A percentile compares a stretch with the other conserved stretches of the same genome.
Evolutionary conservation across 1,284 basidiomycete species (phyloP).

Genomic region (Afroboletus lepidellus): DNA sequence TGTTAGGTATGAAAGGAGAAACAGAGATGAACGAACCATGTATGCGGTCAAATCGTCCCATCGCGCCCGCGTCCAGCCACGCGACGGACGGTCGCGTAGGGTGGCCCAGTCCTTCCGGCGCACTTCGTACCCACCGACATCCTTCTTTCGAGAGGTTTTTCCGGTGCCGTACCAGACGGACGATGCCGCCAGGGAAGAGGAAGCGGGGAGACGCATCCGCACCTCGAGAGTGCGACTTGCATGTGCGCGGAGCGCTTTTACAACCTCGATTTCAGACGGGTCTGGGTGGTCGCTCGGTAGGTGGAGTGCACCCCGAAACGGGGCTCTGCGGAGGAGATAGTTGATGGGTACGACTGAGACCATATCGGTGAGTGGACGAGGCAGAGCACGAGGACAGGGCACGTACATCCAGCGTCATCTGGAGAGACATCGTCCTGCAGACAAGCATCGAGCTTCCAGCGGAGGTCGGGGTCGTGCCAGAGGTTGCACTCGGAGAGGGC

Average conservation of each 20-base stretch:
- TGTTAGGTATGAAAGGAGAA: too few species aligned
- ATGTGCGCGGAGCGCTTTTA: conserved; percentile 52
- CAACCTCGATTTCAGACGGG: conserved; percentile 47
- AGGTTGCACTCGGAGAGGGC: conserved; percentile 65
- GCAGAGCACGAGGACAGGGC: neutral
- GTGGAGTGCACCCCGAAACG: conserved; percentile 28
- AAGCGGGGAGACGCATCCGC: conserved; percentile 54
- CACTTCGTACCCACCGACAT: conserved; percentile 55
- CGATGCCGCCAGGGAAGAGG: conserved; percentile 40
- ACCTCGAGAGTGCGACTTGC: conserved; percentile 50
- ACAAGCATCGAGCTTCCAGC: conserved; percentile 44
- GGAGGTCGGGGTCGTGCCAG: conserved; percentile 55
- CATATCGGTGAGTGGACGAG: neutral
- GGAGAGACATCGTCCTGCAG: conserved; percentile 8
- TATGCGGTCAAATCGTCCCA: conserved; percentile 69
- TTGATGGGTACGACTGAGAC: conserved; percentile 57
- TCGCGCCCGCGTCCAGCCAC: conserved; percentile 40
- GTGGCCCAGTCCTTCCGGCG: conserved; percentile 48
- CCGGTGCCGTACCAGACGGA: conserved; percentile 38
- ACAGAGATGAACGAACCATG: conserved; percentile 57
- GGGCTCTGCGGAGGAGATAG: conserved; percentile 45
- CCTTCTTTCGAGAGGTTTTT: conserved; percentile 27
- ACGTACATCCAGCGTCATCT: conserved; percentile 48
- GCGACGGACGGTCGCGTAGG: conserved; percentile 23
- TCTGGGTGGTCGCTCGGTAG: conserved; percentile 22